A percentile compares a stretch with the other conserved stretches of the same genome.
phyloP scores from a whole-genome alignment of 176 grass and related monocot species.

The Carex myosuroides region DNA sequence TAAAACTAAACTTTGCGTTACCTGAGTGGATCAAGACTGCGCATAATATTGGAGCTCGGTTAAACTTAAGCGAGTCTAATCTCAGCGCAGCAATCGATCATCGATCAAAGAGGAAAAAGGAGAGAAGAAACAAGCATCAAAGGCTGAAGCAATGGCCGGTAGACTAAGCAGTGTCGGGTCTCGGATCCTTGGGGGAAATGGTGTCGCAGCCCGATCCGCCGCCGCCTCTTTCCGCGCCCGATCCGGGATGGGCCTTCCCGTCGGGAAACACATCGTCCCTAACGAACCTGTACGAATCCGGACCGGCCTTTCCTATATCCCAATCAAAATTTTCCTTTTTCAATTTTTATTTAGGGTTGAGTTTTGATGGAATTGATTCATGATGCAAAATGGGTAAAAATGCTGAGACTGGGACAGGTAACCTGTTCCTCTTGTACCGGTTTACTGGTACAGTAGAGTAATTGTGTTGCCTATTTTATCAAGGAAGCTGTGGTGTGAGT shows the following conservation, averaged over 20 bases:
- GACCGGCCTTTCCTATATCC: neutral
- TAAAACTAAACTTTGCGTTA: too few species aligned
- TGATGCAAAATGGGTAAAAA: too few species aligned
- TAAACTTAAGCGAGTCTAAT: too few species aligned
- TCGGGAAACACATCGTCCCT: constrained; percentile 88
- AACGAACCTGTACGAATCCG: constrained; percentile 58
- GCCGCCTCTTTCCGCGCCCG: constrained; percentile 57
- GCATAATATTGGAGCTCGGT: neutral
- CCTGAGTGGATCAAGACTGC: neutral
- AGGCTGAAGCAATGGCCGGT: constrained; percentile 46
- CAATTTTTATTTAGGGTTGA: neutral
- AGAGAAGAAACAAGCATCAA: neutral
- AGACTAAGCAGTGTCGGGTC: constrained; percentile 59
- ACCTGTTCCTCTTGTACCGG: too few species aligned
- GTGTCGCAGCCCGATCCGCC: constrained; percentile 55
- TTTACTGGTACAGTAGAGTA: too few species aligned
- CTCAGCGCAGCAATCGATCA: neutral
- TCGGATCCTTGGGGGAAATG: constrained; percentile 71
- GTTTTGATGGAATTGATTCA: too few species aligned
- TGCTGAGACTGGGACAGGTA: too few species aligned
- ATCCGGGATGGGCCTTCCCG: constrained; percentile 87
- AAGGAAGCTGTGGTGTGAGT: too few species aligned
- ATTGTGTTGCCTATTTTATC: too few species aligned
- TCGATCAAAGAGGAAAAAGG: neutral
- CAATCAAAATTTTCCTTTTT: neutral